Percentiles rank a stretch among this genome's conserved stretches.
phyloP scores from a whole-genome alignment of 1,139 yeast species.

The Yamadazyma friedrichii region DNA sequence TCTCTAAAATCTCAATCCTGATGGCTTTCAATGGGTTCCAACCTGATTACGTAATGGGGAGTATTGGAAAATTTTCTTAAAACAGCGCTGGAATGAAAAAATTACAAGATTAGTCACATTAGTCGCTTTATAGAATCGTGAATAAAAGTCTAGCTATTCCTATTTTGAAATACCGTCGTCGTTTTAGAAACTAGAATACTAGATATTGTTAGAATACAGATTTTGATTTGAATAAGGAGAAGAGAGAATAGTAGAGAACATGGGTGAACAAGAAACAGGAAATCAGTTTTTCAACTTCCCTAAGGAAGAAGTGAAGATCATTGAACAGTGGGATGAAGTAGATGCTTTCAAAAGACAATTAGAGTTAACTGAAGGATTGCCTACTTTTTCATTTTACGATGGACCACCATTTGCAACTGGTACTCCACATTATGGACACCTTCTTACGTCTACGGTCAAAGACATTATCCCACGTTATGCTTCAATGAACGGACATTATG shows the following conservation, averaged over 20 bases:
- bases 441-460: slow-evolving; percentile 92
- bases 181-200: too few species aligned
- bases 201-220: too few species aligned
- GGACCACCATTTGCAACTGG: slow-evolving; percentile 99
- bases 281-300: slow-evolving; percentile 63
- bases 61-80: too few species aligned
- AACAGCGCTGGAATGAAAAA: too few species aligned
- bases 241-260: too few species aligned
- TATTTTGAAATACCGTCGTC: too few species aligned
- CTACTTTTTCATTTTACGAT: slow-evolving; percentile 90
- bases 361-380: slow-evolving; percentile 79
- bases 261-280: slow-evolving; percentile 31
- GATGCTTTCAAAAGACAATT: slow-evolving; percentile 90
- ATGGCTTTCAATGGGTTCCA: not conserved
- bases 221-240: too few species aligned
- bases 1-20: not conserved
- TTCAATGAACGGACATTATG: slow-evolving; percentile 94
- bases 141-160: too few species aligned
- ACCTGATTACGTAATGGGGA: too few species aligned
- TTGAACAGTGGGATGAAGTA: slow-evolving; percentile 80
- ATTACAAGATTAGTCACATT: too few species aligned
- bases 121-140: too few species aligned
- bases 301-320: slow-evolving; percentile 80
- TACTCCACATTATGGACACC: slow-evolving; percentile 98
- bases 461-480: slow-evolving; percentile 98